Evolutionary conservation across 176 grass and related monocot species (phyloP).

Genomic region (Oryza officinalis): DNA sequence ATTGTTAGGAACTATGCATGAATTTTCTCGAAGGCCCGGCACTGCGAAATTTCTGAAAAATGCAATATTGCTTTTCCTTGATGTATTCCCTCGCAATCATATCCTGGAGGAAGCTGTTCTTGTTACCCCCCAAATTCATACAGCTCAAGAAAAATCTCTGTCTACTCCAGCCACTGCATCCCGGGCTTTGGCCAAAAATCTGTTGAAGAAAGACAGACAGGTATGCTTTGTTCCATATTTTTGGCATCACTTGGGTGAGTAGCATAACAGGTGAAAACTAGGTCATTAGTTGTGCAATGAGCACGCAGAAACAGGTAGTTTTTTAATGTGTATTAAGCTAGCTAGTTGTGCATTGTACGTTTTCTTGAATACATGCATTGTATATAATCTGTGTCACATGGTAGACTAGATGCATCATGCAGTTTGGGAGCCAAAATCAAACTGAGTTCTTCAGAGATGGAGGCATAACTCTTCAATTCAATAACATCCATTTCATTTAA

Average conservation of each 20-base stretch:
- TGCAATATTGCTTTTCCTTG: constrained; percentile 71
- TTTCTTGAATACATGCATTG: no score
- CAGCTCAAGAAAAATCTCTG: constrained; percentile 42
- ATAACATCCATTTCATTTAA: constrained; percentile 13
- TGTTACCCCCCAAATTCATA: constrained; percentile 51
- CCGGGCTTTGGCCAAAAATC: constrained; percentile 79
- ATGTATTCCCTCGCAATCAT: constrained; percentile 81
- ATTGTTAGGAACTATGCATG: constrained; percentile 51
- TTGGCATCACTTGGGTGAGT: constrained; percentile 12
- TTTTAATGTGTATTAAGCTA: not conserved
- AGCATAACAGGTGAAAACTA: constrained; percentile 21
- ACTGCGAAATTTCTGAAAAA: constrained; percentile 73
- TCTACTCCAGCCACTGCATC: constrained; percentile 54
- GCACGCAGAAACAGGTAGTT: not conserved
- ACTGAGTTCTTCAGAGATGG: not conserved
- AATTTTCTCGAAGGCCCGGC: constrained; percentile 49
- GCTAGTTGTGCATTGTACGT: not conserved
- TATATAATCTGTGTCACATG: constrained; percentile 5
- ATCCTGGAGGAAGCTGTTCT: constrained; percentile 89
- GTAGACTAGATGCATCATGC: not conserved
- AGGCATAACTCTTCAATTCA: constrained; percentile 7
- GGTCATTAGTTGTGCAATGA: constrained; percentile 14
- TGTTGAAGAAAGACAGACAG: constrained; percentile 91
- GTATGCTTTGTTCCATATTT: constrained; percentile 27
- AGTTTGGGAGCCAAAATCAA: constrained; percentile 22